phyloP scores from a whole-genome alignment of 345 rosid species.

The Acer yangbiense region DNA sequence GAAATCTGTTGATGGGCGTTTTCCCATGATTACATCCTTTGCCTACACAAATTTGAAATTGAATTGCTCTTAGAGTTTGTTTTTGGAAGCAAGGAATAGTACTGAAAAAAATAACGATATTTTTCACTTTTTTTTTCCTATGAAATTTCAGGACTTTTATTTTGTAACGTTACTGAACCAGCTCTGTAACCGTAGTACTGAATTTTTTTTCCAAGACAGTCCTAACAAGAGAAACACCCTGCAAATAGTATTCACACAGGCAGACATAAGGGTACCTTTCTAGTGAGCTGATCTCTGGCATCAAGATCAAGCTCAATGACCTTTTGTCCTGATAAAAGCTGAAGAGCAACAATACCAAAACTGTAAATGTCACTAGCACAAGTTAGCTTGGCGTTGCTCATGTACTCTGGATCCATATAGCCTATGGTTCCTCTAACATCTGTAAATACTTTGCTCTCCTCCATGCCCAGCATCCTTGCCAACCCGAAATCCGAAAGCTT shows the following conservation, averaged over 20 bases:
- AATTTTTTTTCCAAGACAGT: too few relatives aligned
- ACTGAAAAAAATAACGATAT: too few relatives aligned
- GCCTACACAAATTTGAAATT: slow-evolving; percentile 35
- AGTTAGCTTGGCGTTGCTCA: slow-evolving; percentile 68
- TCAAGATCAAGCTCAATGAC: slow-evolving; percentile 62
- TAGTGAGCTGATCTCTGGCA: slow-evolving; percentile 66
- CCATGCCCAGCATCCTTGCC: slow-evolving; percentile 67
- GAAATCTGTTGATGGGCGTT: slow-evolving; percentile 46
- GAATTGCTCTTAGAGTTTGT: too few relatives aligned
- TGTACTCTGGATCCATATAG: slow-evolving; percentile 76
- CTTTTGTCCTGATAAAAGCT: slow-evolving; percentile 63
- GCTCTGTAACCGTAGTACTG: too few relatives aligned
- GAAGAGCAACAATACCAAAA: slow-evolving; percentile 66
- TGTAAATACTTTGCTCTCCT: slow-evolving; percentile 73
- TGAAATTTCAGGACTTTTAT: too few relatives aligned
- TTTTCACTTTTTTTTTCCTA: too few relatives aligned
- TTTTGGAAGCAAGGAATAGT: background rate
- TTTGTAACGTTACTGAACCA: too few relatives aligned
- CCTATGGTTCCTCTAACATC: slow-evolving; percentile 81
- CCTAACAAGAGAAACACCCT: too few relatives aligned
- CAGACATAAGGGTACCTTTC: slow-evolving; percentile 42
- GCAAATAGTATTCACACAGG: background rate
- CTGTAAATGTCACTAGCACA: slow-evolving; percentile 69
- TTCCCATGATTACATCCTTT: slow-evolving; percentile 46
- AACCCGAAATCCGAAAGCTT: slow-evolving; percentile 72